Base-by-base conservation (phyloP, 495 filamentous ascomycete species). In the Trichodelitschia bisporula region DNA sequence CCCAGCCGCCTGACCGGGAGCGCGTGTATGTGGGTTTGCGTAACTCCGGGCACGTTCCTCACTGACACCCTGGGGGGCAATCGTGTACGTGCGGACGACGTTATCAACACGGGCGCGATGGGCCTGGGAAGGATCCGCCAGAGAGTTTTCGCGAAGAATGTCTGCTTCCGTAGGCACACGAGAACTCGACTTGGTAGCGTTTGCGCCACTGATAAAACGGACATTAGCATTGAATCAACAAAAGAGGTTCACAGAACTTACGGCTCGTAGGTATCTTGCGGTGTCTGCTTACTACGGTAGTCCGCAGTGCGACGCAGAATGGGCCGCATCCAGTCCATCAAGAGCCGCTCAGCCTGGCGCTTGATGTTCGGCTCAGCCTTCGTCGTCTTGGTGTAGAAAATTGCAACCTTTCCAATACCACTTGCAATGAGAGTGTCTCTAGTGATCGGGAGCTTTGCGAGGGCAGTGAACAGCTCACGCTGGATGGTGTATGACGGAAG, bases 401-500 rank as follows among this genome's bases (percentile, higher is more conserved):
- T 62, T 18, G 90, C 69, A 18, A 99, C 76, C 44, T 92, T 95
- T 41, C 89, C 89, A 38, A 99, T 78, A 4, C 89, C 84, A 40
- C 76, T 86, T 40, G 77, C 77, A 21, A 84, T 62, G 27, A 99
- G 59, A 4, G 73, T 63, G 38, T 93, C 86, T 36, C 90, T 92
- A 43, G 75, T 72, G 43, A 93, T 78, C 9, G 78, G 76, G 0
- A 99, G 62, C 38, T 66, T 71, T 17, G 59, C 61, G 19, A 99
- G 57, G 4, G 76, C 69, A 20, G 66, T 64, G 53, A 99, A 79
- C 33, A 99, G 65, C 39, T 93, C 80, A 28, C 78, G 77, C 56
- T 99, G 89, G 45, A 99, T 93, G 44, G 77, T 82, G 56, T 91
- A 95, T 16, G 86, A 83, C 0, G 89, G 86, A 16, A 99, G 58